These are phyloP conservation scores for Byssothecium circinans DNA, from an alignment of 2,329 filamentous ascomycete genomes.

Conservation along the genomic window DNA sequence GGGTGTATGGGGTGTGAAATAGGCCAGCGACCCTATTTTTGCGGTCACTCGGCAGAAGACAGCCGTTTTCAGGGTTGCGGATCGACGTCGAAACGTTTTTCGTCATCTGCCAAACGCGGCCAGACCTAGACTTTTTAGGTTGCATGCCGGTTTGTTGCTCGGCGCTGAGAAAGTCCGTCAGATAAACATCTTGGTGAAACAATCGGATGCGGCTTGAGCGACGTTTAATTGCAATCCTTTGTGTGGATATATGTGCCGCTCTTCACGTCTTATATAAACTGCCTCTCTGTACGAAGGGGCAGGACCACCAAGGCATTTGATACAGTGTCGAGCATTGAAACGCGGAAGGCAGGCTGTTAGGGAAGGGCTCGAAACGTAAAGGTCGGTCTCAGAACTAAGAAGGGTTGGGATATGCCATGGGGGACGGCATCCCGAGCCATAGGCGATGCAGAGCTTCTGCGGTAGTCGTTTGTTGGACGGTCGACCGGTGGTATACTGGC, in stretches of 20 bases:
- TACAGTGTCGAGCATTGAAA: constrained; percentile 6
- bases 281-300: too few relatives aligned
- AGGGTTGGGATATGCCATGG: not conserved
- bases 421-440: not conserved
- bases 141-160: not conserved
- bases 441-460: not conserved
- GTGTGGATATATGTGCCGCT: too few relatives aligned
- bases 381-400: not conserved
- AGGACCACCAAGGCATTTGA: constrained; percentile 3
- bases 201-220: too few relatives aligned
- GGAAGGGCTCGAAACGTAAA: not conserved
- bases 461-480: too few relatives aligned
- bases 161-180: not conserved
- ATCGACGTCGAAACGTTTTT: not conserved
- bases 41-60: not conserved
- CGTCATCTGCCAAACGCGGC: not conserved
- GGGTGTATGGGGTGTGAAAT: constrained; percentile 49
- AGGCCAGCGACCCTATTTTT: not conserved
- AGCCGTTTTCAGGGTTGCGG: not conserved
- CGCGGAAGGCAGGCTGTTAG: constrained; percentile 5
- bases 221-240: too few relatives aligned
- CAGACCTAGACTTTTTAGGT: not conserved
- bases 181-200: not conserved
- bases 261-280: too few relatives aligned
- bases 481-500: too few relatives aligned